phyloP scores from a whole-genome alignment of 306 rosid species.

The Cucumis hystrix region DNA sequence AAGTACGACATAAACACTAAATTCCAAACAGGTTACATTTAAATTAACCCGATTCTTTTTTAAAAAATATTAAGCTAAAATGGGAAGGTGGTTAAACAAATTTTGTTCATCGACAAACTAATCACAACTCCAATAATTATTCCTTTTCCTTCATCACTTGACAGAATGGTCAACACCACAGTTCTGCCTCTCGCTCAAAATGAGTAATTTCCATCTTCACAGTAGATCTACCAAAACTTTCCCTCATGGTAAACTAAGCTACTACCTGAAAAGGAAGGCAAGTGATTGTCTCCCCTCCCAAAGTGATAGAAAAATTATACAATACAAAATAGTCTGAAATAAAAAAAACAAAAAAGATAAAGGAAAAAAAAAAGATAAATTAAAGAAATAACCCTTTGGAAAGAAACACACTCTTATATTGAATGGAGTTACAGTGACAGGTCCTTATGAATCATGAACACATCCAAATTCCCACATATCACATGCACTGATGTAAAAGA shows the following conservation, averaged over 20 bases:
- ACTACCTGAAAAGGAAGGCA: neutral
- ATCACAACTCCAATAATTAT: neutral
- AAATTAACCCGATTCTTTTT: neutral
- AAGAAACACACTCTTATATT: neutral
- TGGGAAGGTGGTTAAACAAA: neutral
- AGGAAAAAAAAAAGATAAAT: neutral
- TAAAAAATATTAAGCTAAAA: neutral
- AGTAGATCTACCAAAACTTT: neutral
- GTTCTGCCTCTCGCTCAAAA: neutral
- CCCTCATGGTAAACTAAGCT: neutral
- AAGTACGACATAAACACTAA: neutral
- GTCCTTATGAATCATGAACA: neutral
- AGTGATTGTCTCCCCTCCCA: neutral
- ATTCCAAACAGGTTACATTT: neutral
- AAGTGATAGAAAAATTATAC: neutral
- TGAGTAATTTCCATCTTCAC: neutral
- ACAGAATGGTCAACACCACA: neutral
- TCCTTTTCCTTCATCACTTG: neutral
- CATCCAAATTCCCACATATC: neutral
- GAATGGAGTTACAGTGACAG: neutral
- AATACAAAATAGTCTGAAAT: too few relatives aligned
- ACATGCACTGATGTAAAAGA: too few relatives aligned
- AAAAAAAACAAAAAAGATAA: neutral
- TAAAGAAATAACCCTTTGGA: neutral
- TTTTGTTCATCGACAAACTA: neutral